phyloP scores from a whole-genome alignment of 2,329 filamentous ascomycete genomes.

The Aspergillus eucalypticola region DNA sequence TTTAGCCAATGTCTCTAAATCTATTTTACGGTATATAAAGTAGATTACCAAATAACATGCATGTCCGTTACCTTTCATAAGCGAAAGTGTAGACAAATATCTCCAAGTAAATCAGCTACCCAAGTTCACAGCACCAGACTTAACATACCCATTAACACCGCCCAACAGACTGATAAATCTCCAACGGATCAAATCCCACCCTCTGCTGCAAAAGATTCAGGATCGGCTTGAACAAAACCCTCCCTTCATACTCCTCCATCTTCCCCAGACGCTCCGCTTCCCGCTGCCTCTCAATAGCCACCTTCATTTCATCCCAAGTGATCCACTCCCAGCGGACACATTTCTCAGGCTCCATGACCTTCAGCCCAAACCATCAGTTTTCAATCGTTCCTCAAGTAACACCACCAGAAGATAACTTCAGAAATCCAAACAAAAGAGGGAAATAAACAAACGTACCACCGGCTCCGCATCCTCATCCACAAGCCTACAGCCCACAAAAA shows the following conservation, averaged over 20 bases:
- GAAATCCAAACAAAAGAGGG: neutral
- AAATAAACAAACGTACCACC: slow-evolving; percentile 46
- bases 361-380: neutral
- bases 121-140: no score
- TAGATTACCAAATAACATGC: no score
- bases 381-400: neutral
- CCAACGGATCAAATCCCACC: neutral
- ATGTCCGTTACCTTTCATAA: no score
- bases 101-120: no score
- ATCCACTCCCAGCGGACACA: neutral
- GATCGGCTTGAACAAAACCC: neutral
- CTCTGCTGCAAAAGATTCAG: neutral
- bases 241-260: neutral
- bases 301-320: neutral
- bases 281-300: neutral
- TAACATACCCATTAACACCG: no score
- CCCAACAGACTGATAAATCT: neutral
- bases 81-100: no score
- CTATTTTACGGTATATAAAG: no score
- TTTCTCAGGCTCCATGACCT: slow-evolving; percentile 2
- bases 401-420: neutral
- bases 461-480: slow-evolving; percentile 53
- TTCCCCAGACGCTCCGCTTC: neutral
- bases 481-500: slow-evolving; percentile 63
- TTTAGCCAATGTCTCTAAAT: no score